Evolutionary conservation across 371 early-diverging fungal genomes (phyloP).

Genomic region (Mucor circinelloides): DNA sequence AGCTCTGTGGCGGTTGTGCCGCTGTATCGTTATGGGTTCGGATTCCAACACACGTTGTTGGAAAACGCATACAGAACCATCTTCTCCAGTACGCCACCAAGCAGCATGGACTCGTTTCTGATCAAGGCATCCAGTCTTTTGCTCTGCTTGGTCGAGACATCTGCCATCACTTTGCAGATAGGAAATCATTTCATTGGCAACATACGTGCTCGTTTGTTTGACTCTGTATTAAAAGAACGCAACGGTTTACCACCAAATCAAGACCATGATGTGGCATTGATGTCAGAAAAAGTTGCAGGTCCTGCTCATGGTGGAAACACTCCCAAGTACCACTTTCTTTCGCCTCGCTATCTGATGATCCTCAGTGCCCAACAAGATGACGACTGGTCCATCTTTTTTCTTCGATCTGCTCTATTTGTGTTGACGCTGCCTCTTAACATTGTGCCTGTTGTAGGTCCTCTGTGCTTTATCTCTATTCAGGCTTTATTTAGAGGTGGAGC

Average conservation of each 20-base stretch:
- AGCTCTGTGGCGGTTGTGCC: slow-evolving; percentile 36
- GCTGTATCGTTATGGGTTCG: slow-evolving; percentile 31
- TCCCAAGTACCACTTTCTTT: slow-evolving; percentile 22
- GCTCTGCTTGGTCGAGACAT: slow-evolving; percentile 32
- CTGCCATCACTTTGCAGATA: slow-evolving; percentile 28
- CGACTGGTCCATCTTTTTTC: slow-evolving; percentile 23
- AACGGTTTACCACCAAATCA: slow-evolving; percentile 17
- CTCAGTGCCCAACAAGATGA: slow-evolving; percentile 30
- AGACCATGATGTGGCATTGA: not conserved
- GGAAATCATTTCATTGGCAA: slow-evolving; percentile 30
- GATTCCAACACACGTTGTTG: slow-evolving; percentile 21
- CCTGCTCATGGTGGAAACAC: not conserved
- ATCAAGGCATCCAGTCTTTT: slow-evolving; percentile 19
- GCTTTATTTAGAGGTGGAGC: slow-evolving; percentile 35
- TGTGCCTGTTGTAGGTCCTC: slow-evolving; percentile 39
- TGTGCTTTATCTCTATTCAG: slow-evolving; percentile 35
- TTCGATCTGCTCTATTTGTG: slow-evolving; percentile 33
- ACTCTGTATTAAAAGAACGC: slow-evolving; percentile 33
- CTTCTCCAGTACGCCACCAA: not conserved
- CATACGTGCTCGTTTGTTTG: slow-evolving; percentile 38
- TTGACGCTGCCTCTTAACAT: slow-evolving; percentile 38
- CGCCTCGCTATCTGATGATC: slow-evolving; percentile 36
- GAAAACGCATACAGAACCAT: slow-evolving; percentile 1
- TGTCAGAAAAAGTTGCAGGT: slow-evolving; percentile 15
- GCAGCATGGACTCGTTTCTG: not conserved